Evolutionary conservation across 1,284 basidiomycete genomes (phyloP).

Genomic region (Pseudozyma hubeiensis): DNA sequence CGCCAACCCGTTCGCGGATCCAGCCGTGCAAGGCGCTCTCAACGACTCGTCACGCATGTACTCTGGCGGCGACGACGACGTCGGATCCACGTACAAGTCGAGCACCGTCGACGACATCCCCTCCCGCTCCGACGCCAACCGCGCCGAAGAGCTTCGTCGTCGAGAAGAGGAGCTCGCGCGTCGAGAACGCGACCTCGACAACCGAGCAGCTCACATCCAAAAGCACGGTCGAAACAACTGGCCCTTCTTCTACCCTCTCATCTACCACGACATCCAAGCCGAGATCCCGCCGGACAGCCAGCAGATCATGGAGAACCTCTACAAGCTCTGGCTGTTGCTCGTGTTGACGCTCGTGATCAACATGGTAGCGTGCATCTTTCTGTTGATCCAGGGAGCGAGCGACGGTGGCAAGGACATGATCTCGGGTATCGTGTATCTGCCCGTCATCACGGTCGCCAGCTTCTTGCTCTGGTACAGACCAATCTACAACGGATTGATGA

Average conservation of each 20-base stretch:
- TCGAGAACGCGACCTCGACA: constrained; percentile 78
- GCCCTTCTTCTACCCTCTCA: constrained; percentile 89
- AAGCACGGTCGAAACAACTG: constrained; percentile 87
- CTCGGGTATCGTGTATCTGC: constrained; percentile 77
- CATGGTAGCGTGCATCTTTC: constrained; percentile 87
- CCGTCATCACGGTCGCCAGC: constrained; percentile 82
- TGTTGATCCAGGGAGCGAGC: constrained; percentile 80
- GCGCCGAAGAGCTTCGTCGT: constrained; percentile 76
- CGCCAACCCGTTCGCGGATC: constrained; percentile 70
- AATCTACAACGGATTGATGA: constrained; percentile 96
- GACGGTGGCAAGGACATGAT: constrained; percentile 86
- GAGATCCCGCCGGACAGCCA: constrained; percentile 87
- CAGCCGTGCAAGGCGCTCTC: constrained; percentile 64
- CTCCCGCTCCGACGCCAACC: constrained; percentile 68
- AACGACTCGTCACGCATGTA: constrained; percentile 53
- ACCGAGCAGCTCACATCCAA: constrained; percentile 76
- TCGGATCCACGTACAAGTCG: constrained; percentile 43
- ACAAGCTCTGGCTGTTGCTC: constrained; percentile 70
- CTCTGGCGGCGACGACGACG: constrained; percentile 47
- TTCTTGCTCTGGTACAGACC: constrained; percentile 89
- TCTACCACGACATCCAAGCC: constrained; percentile 89
- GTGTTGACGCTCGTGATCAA: constrained; percentile 84
- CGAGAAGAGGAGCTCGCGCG: constrained; percentile 83
- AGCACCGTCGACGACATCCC: constrained; percentile 40
- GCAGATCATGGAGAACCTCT: constrained; percentile 81